Conservation (phyloP, 768 basidiomycete genomes). For the Russula earlei region DNA sequence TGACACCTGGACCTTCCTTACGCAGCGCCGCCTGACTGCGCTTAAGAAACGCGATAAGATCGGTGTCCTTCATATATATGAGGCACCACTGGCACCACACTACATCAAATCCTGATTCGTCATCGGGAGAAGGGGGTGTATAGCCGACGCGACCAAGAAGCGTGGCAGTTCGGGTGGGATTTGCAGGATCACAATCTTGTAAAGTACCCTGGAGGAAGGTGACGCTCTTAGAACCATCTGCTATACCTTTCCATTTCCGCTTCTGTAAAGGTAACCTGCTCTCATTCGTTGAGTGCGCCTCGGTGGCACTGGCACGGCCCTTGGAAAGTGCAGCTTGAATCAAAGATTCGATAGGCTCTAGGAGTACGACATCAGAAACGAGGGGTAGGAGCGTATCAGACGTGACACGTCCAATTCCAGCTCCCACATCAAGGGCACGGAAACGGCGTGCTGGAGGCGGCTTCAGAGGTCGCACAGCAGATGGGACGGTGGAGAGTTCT, state of each 20-base stretch:
- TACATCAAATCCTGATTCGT: slow-evolving; percentile 68
- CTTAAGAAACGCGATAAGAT: slow-evolving; percentile 70
- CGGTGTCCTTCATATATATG: slow-evolving; percentile 68
- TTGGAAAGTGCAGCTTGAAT: slow-evolving; percentile 56
- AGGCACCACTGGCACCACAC: slow-evolving; percentile 98
- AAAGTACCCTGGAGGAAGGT: slow-evolving; percentile 72
- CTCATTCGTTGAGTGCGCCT: slow-evolving; percentile 24
- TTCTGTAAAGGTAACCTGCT: slow-evolving; percentile 7
- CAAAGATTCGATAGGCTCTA: slow-evolving; percentile 81
- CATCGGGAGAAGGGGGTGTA: slow-evolving; percentile 32
- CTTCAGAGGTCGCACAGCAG: slow-evolving; percentile 50
- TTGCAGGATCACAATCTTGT: slow-evolving; percentile 70
- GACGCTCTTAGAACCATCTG: slow-evolving; percentile 55
- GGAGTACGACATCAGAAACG: slow-evolving; percentile 75
- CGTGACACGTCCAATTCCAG: slow-evolving; percentile 91
- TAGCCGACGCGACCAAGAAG: slow-evolving; percentile 63
- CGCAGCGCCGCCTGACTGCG: slow-evolving; percentile 54
- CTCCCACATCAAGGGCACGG: slow-evolving; percentile 86
- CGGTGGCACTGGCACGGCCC: slow-evolving; percentile 25
- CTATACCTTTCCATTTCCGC: slow-evolving; percentile 57
- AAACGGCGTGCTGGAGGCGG: slow-evolving; percentile 34
- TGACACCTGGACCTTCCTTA: slow-evolving; percentile 39
- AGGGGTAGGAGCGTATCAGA: slow-evolving; percentile 83
- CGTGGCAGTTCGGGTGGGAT: slow-evolving; percentile 33
- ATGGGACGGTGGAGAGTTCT: slow-evolving; percentile 65